These are phyloP conservation scores for Capronia epimyces DNA, from an alignment of 2,329 filamentous ascomycete genomes.

Conservation along the genomic window DNA sequence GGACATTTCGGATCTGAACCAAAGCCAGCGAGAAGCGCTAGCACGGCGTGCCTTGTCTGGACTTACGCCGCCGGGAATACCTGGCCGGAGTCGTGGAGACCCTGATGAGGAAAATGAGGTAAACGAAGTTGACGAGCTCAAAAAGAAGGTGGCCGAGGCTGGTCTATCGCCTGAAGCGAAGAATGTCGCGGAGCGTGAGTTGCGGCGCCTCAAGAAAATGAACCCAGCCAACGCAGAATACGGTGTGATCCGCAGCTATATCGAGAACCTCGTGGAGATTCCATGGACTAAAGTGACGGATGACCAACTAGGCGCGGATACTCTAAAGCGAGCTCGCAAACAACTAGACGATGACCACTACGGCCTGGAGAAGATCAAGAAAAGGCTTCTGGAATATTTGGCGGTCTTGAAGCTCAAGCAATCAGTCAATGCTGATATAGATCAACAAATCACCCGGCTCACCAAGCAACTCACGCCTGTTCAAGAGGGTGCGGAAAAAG, in stretches of 20 bases:
- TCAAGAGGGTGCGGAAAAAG: slow-evolving; percentile 30
- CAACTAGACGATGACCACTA: slow-evolving; percentile 96
- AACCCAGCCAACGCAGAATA: slow-evolving; percentile 94
- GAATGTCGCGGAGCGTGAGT: slow-evolving; percentile 84
- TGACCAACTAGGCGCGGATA: slow-evolving; percentile 77
- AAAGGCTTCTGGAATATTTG: slow-evolving; percentile 87
- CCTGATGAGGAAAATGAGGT: slow-evolving; percentile 69
- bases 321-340: slow-evolving; percentile 70
- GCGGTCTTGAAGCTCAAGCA: slow-evolving; percentile 96
- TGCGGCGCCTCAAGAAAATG: slow-evolving; percentile 89
- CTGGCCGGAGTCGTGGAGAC: slow-evolving; percentile 46
- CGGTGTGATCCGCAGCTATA: slow-evolving; percentile 84
- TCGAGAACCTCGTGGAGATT: slow-evolving; percentile 90
- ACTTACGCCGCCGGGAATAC: slow-evolving; percentile 40
- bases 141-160: slow-evolving; percentile 77
- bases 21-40: slow-evolving; percentile 43
- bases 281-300: slow-evolving; percentile 83
- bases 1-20: slow-evolving; percentile 49
- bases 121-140: slow-evolving; percentile 85
- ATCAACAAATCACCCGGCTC: slow-evolving; percentile 62
- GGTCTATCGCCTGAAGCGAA: slow-evolving; percentile 75
- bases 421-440: slow-evolving; percentile 74
- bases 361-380: slow-evolving; percentile 94
- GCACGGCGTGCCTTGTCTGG: slow-evolving; percentile 42
- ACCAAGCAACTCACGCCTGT: slow-evolving; percentile 43